Evolutionary conservation across 306 rosid species (phyloP).

Genomic region (Prunus armeniaca): DNA sequence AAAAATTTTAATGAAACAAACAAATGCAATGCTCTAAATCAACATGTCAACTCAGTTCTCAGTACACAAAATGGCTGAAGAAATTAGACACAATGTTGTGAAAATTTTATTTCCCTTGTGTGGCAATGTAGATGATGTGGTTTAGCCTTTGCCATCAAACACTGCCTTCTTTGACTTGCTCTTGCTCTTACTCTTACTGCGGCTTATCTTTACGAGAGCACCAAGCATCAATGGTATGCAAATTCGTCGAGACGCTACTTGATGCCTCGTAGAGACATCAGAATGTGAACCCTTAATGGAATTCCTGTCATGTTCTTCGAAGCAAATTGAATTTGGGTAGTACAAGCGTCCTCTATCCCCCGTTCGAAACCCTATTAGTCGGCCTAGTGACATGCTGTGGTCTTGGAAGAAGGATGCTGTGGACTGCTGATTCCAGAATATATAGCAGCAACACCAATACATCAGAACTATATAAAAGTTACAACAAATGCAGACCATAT

Average conservation of each 20-base stretch:
- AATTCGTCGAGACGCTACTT: slow-evolving; percentile 31
- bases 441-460: not conserved
- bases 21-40: not conserved
- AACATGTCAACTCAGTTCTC: slow-evolving; percentile 1
- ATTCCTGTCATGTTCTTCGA: slow-evolving; percentile 35
- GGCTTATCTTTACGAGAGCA: slow-evolving; percentile 38
- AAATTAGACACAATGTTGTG: not conserved
- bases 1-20: not conserved
- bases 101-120: not conserved
- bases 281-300: slow-evolving; percentile 17
- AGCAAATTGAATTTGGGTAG: slow-evolving; percentile 30
- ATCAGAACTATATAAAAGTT: not conserved
- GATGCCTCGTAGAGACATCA: slow-evolving; percentile 29
- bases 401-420: slow-evolving; percentile 81
- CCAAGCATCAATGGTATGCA: slow-evolving; percentile 53
- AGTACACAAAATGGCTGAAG: slow-evolving; percentile 3
- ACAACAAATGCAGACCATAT: not conserved
- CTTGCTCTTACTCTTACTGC: slow-evolving; percentile 46
- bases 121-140: not conserved
- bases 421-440: slow-evolving; percentile 37
- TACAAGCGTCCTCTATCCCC: slow-evolving; percentile 45
- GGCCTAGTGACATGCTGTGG: slow-evolving; percentile 67
- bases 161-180: slow-evolving; percentile 39
- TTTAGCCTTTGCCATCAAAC: slow-evolving; percentile 9
- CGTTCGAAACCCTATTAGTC: slow-evolving; percentile 57